A percentile compares a stretch with the other conserved stretches of the same genome.
These are phyloP conservation scores for Viola odorata DNA, from an alignment of 345 rosid species.

Conservation along the genomic window DNA sequence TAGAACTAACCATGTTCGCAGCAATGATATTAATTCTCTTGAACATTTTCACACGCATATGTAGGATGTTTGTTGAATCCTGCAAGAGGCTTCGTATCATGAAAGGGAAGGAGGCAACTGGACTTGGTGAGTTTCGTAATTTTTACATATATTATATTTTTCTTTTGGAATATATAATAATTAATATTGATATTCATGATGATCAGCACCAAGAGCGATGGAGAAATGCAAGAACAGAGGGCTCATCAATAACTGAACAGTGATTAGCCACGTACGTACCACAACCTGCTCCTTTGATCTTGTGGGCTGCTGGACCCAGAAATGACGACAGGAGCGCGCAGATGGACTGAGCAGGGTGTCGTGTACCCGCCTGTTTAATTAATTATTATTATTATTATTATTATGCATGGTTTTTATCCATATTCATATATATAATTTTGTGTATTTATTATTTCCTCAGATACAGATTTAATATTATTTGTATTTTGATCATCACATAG, in stretches of 20 bases:
- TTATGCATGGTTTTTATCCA: no score
- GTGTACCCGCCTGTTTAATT: constrained; percentile 4
- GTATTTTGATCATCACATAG: no score
- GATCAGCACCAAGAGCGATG: constrained; percentile 80
- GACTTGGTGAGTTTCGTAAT: constrained; percentile 49
- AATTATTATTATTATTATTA: no score
- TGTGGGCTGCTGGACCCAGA: constrained; percentile 8
- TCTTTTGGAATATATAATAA: background rate
- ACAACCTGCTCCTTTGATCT: constrained; percentile 38
- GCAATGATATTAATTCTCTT: background rate
- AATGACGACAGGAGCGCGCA: constrained; percentile 1
- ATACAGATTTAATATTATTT: no score
- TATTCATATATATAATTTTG: no score
- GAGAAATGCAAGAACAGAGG: constrained; percentile 70
- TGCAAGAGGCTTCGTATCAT: constrained; percentile 86
- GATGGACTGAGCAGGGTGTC: constrained; percentile 38
- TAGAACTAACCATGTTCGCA: background rate
- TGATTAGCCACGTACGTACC: constrained; percentile 2
- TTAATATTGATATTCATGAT: background rate
- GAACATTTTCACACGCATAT: background rate
- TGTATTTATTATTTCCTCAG: no score
- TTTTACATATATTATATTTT: background rate
- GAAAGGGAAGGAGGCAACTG: constrained; percentile 80
- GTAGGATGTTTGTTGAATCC: constrained; percentile 85
- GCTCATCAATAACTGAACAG: constrained; percentile 16